Percentiles rank a stretch among this genome's conserved stretches.
phyloP scores from a whole-genome alignment of 1,139 yeast species.

The Geotrichum macrosporum region DNA sequence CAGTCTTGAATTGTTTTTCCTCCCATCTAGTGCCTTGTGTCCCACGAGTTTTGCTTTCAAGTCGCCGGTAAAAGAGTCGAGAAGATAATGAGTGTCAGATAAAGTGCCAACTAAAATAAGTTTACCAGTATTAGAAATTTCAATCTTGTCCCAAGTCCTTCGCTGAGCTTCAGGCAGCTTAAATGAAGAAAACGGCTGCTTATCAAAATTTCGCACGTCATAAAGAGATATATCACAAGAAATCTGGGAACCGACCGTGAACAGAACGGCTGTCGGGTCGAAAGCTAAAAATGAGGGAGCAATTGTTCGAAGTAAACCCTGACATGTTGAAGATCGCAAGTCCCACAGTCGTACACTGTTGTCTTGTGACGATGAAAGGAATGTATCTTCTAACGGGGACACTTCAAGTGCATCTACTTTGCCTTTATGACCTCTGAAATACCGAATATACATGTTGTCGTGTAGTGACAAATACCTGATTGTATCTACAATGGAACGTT shows the following conservation, averaged over 20 bases:
- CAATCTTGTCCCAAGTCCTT: slow-evolving; percentile 57
- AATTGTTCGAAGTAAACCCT: slow-evolving; percentile 59
- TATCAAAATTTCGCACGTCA: slow-evolving; percentile 54
- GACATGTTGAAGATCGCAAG: slow-evolving; percentile 47
- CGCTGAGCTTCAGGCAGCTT: slow-evolving; percentile 34
- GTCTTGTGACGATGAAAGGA: slow-evolving; percentile 70
- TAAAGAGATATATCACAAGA: slow-evolving; percentile 53
- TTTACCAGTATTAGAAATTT: slow-evolving; percentile 81
- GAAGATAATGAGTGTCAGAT: slow-evolving; percentile 50
- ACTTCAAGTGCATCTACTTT: slow-evolving; percentile 70
- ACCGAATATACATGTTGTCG: slow-evolving; percentile 74
- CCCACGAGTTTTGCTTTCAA: slow-evolving; percentile 51
- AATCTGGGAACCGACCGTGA: slow-evolving; percentile 61
- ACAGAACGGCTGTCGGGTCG: slow-evolving; percentile 80
- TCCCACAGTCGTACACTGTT: slow-evolving; percentile 88
- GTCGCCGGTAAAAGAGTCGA: slow-evolving; percentile 70
- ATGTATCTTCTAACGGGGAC: slow-evolving; percentile 64
- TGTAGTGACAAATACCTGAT: slow-evolving; percentile 66
- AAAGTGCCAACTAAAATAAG: slow-evolving; percentile 62
- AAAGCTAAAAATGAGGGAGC: slow-evolving; percentile 58
- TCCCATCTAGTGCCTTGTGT: slow-evolving; percentile 40
- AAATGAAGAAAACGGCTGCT: slow-evolving; percentile 49
- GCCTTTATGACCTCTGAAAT: slow-evolving; percentile 80
- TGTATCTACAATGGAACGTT: slow-evolving; percentile 28
- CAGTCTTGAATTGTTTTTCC: slow-evolving; percentile 14